Base-by-base conservation (phyloP, 768 basidiomycete species). In the Bullera alba region DNA sequence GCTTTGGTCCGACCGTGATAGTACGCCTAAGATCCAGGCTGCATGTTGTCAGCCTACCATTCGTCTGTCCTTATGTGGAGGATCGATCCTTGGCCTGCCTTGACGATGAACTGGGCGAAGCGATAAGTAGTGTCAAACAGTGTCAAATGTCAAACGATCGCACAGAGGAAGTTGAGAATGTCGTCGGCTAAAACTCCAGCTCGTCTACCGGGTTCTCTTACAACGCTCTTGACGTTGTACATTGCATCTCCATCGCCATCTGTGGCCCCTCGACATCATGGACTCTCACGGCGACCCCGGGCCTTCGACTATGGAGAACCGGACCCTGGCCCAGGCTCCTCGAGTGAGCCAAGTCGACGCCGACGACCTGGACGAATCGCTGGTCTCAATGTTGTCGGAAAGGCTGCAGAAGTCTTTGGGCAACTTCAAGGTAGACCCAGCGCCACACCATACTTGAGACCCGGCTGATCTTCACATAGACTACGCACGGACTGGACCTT, bases 311-410 rank as follows among this genome's bases (percentile, higher is more conserved):
- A 21, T 21, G 10, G 12, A 21, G 22, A n/a, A 8, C n/a, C 8
- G 32, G n/a, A 39, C 22, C 12, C 19, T 39, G 19, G 8, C 37
- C 37, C 12, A 39, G 8, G 22, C 37, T 39, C 66, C 62, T 22
- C 85, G 91, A 37, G 89, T 97, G 42, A 85, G 86, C 6, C 87
- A 93, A 71, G 81, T 96, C 46, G 93, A 97, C 70, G 82, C 92
- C 2, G 85, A 89, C 60, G 77, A 92, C 21, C 79, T 96, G 42
- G 93, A 97, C 74, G 81, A 83, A 58, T 90, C 95, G 56, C 80
- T 97, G 16, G 81, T 85, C 27, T 79, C 82, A 25, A 74, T 95
- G 53, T 77, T 97, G 27, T 82, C 81, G 62, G 86, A 86, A 47
- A 91, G 90, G n/a, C 71, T 96, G 42, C 76, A 77, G 55, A 84